Base-by-base conservation (phyloP, 2,329 filamentous ascomycete species). In the Curvularia verruculosa region DNA sequence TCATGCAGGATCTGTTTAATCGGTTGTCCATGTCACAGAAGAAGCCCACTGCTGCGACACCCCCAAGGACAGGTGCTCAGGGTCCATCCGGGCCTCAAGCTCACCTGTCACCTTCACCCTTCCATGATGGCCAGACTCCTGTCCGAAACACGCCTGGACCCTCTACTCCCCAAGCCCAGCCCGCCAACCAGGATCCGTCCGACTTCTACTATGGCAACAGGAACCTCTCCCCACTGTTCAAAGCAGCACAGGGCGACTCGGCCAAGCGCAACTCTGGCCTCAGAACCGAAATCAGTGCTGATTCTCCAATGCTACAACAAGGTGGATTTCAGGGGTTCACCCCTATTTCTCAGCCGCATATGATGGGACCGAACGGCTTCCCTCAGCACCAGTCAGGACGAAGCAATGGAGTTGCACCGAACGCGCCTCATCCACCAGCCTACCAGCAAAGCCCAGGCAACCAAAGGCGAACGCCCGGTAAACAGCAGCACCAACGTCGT, bases 161-260 rank as follows among this genome's bases (percentile, higher is more conserved):
- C 21, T 65, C 68, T 6, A 76, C 73, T 15, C 75, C 74, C 15
- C 67, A 62, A 26, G 72, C 72, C 13, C 67, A 61, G 18, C 68
- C 68, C 41, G 43, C 60, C n/a, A 52, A 60, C 44, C 67, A 70
- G 26, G 68, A 74, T 10, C 40, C 60, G 10, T 54, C 69, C 13
- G 69, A 73, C 49, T 70, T 75, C 40, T 70, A 75, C 44, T 75
- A 74, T 44, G 81, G 80, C 59, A 80, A 81, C 44, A 75, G 76
- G 39, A 82, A 82, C 58, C 78, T 83, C 31, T 81, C 80, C 3
- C 79, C 79, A 3, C 60, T 82, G 23, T 82, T 83, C 74, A 78
- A 81, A 61, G 79, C 79, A 29, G 78, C 78, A 13, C 77, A 79
- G 52, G 65, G 68, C n/a, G 78, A 81, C 39, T 74, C 77, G 12